These are phyloP conservation scores for Durusdinium trenchii DNA, from an alignment of 73 alveolate genomes.

Conservation along the genomic window DNA sequence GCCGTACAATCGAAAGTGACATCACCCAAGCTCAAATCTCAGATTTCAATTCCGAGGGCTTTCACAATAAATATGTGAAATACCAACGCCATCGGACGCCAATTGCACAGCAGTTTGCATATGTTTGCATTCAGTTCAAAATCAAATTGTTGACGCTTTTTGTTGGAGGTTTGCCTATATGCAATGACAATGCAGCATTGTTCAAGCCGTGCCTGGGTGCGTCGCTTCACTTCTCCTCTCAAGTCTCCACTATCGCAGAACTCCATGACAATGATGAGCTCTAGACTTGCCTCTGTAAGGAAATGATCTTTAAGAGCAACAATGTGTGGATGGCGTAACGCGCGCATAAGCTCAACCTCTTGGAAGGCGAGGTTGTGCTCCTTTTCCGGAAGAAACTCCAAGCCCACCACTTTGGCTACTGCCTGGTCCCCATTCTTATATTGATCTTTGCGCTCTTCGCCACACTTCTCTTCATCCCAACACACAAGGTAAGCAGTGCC, in stretches of 20 bases:
- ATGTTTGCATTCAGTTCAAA: too few species aligned
- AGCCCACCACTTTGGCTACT: slow-evolving; percentile 95
- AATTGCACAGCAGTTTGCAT: too few species aligned
- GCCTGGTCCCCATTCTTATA: slow-evolving; percentile 35
- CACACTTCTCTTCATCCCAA: slow-evolving; percentile 84
- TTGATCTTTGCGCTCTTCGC: slow-evolving; percentile 64
- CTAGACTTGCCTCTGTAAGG: slow-evolving; percentile 63
- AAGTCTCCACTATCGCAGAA: slow-evolving; percentile 87
- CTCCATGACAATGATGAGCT: slow-evolving; percentile 79
- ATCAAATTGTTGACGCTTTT: too few species aligned
- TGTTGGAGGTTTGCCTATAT: too few species aligned
- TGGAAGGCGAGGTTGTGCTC: slow-evolving; percentile 92
- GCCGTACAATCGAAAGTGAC: too few species aligned
- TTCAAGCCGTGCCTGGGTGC: slow-evolving; percentile 55
- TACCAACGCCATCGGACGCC: too few species aligned
- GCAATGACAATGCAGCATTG: too few species aligned
- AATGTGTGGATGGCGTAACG: slow-evolving; percentile 72
- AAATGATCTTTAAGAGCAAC: slow-evolving; percentile 83
- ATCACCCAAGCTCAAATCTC: too few species aligned
- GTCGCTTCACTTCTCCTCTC: slow-evolving; percentile 89
- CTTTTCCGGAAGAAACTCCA: slow-evolving; percentile 88
- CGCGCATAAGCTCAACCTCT: slow-evolving; percentile 90
- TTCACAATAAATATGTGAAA: too few species aligned
- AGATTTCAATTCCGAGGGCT: too few species aligned
- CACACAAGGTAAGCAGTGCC: slow-evolving; percentile 76